Evolutionary conservation across 2,329 filamentous ascomycete species (phyloP).

Genomic region (Podosphaera leucotricha): DNA sequence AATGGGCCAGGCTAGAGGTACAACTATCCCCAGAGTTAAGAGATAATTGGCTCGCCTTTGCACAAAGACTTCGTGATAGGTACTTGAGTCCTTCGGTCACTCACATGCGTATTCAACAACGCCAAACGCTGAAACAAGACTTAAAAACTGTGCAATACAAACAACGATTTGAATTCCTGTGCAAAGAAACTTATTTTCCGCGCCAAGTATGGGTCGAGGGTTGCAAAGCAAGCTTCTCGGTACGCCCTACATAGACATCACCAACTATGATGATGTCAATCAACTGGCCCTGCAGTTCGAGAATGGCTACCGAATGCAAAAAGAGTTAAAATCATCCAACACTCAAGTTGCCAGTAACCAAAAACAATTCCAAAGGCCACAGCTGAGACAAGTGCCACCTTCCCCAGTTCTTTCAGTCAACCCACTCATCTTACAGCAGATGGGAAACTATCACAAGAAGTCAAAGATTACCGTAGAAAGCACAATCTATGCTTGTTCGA

Average conservation of each 20-base stretch:
- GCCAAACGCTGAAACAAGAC: constrained; percentile 1
- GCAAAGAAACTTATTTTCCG: no score
- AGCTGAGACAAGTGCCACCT: no score
- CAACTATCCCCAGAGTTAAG: background rate
- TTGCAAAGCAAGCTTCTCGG: background rate
- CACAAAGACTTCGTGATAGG: background rate
- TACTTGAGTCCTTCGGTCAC: background rate
- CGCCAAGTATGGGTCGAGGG: no score
- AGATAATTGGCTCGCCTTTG: background rate
- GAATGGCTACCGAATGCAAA: background rate
- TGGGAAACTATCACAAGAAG: background rate
- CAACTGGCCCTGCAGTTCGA: background rate
- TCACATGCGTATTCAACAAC: background rate
- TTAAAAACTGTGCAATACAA: background rate
- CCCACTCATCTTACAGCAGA: background rate
- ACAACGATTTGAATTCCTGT: no score
- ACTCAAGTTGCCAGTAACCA: background rate
- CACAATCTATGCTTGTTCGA: constrained; percentile 1
- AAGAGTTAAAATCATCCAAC: background rate
- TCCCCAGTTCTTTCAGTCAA: no score
- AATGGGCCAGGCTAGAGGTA: background rate
- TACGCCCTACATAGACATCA: background rate
- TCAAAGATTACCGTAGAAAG: background rate
- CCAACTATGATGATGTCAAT: background rate
- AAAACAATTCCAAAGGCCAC: background rate